Percentiles rank a stretch among this genome's conserved stretches.
phyloP scores from a whole-genome alignment of 495 filamentous ascomycete species.

The Penicillium chermesinum region DNA sequence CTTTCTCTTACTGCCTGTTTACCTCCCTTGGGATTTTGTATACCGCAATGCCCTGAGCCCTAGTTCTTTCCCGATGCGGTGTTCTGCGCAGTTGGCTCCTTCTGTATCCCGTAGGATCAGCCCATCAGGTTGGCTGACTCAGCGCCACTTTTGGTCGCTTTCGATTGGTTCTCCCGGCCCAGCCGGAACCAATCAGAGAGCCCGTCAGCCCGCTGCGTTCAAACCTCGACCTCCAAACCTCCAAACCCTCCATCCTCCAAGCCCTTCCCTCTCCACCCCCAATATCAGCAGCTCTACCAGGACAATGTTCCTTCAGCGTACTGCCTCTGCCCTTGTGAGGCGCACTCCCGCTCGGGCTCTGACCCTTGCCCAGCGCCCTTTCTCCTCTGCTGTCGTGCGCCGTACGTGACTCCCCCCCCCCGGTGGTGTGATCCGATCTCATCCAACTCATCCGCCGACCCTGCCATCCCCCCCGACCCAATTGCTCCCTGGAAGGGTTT shows the following conservation, averaged over 20 bases:
- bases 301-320: conserved; percentile 81
- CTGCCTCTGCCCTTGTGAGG: conserved; percentile 65
- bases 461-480: conserved; percentile 9
- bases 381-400: conserved; percentile 45
- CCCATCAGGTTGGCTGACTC: conserved; percentile 39
- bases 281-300: conserved; percentile 23
- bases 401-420: conserved; percentile 36
- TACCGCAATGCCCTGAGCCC: conserved; percentile 26
- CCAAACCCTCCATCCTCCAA: conserved; percentile 33
- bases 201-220: conserved; percentile 41
- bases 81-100: conserved; percentile 18
- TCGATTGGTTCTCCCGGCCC: conserved; percentile 7
- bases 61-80: conserved; percentile 22
- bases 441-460: conserved; percentile 5
- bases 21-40: not conserved
- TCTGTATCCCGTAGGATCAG: conserved; percentile 18
- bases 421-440: conserved; percentile 24
- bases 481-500: conserved; percentile 12
- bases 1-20: not conserved
- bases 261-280: conserved; percentile 18
- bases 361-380: conserved; percentile 39
- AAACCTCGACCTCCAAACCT: conserved; percentile 43
- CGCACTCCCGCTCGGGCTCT: conserved; percentile 60
- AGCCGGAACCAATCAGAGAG: conserved; percentile 23
- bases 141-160: conserved; percentile 17